These are phyloP conservation scores for Diplocarpon rosae DNA, from an alignment of 2,329 filamentous ascomycete species.

Conservation along the genomic window DNA sequence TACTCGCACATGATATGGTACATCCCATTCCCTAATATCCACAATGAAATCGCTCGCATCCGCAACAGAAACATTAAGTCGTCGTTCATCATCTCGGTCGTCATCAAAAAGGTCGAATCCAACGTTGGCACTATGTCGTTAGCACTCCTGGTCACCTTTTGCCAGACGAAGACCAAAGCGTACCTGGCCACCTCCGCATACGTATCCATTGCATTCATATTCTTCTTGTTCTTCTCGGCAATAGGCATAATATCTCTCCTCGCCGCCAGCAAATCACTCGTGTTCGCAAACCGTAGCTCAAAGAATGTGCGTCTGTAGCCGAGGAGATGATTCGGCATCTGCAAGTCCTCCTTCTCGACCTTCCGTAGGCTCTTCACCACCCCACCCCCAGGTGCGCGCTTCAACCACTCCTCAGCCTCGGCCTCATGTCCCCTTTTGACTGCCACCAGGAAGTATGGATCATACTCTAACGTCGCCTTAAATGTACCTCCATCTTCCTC, in stretches of 20 bases:
- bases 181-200: constrained; percentile 93
- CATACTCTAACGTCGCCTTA: constrained; percentile 92
- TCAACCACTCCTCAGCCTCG: constrained; percentile 93
- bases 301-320: constrained; percentile 85
- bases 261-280: constrained; percentile 74
- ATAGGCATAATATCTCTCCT: constrained; percentile 77
- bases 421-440: constrained; percentile 78
- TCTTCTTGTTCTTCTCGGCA: constrained; percentile 93
- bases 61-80: constrained; percentile 61
- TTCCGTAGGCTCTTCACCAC: constrained; percentile 67
- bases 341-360: constrained; percentile 85
- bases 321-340: constrained; percentile 89
- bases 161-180: constrained; percentile 26
- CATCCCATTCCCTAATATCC: constrained; percentile 98
- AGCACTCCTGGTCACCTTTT: constrained; percentile 4
- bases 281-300: constrained; percentile 78
- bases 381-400: constrained; percentile 67
- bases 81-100: constrained; percentile 67
- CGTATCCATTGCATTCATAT: constrained; percentile 92
- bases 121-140: constrained; percentile 50
- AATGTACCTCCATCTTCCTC: constrained; percentile 76
- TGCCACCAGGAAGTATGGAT: constrained; percentile 90
- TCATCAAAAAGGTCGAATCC: constrained; percentile 95
- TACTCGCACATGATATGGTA: constrained; percentile 97
- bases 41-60: constrained; percentile 96